Base-by-base conservation (phyloP, 192 early-diverging fungal genomes). In the Backusella luteola region DNA sequence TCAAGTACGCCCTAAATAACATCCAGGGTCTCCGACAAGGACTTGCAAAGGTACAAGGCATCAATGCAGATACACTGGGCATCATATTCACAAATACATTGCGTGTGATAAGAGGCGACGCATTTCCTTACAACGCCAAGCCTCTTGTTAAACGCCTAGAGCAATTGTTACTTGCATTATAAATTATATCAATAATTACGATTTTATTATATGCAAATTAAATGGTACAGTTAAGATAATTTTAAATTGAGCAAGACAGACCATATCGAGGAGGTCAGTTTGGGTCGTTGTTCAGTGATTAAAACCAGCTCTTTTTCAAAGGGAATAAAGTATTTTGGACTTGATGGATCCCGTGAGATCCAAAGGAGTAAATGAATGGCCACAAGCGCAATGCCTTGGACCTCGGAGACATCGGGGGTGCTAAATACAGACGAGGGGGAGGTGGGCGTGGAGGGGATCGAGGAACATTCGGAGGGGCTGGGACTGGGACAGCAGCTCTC, bases 281-380 rank as follows among this genome's bases (percentile, higher is more conserved):
- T 34, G 77, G 77, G 77, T 69, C 66, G 15, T 41, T 79, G 73
- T 69, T 70, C 35, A 41, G 73, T 67, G 9, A 79, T 49, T 14
- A 46, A n/a, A 21, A 46, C 21, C 32, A 79, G 56, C 15, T 79
- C 77, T n/a, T 73, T 66, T 52, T 74, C 77, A 69, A 74, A 79
- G 23, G 77, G 73, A 73, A 74, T 73, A 56, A 79, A 74, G 59
- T 79, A 74, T 26, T 41, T 34, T 29, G 66, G 66, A 44, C 73
- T 74, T 67, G 21, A 3, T 14, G 73, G 63, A 41, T 79, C 66
- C 38, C 74, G 56, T 21, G 77, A 73, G n/a, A 79, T 38, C 36
- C 42, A 42, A 32, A 21, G 15, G 15, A 79, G 44, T 35, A 79
- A 38, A 53, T 69, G 73, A 32, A 66, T 49, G 15, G 77, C 77